Conservation (phyloP, 1,139 yeast species). For the Yamadazyma jaroonii region DNA sequence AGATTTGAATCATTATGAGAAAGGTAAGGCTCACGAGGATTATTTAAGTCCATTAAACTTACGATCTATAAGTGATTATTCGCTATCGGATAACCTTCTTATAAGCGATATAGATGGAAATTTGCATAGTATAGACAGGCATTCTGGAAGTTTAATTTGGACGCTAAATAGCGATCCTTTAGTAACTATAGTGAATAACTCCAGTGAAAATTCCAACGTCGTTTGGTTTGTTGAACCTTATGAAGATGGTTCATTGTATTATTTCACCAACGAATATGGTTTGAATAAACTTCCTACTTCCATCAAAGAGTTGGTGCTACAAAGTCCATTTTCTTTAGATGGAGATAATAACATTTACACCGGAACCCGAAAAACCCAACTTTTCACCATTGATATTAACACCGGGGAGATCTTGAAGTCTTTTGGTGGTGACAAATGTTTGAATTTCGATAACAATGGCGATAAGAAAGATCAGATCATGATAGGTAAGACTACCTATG, state of each 20-base stretch:
- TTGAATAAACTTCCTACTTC: constrained; percentile 79
- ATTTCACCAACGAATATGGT: constrained; percentile 76
- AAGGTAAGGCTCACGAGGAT: too few relatives aligned
- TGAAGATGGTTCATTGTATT: constrained; percentile 83
- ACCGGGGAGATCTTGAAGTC: constrained; percentile 77
- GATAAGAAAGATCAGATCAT: constrained; percentile 25
- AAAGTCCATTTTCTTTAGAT: constrained; percentile 76
- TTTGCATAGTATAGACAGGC: constrained; percentile 75
- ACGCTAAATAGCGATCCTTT: constrained; percentile 56
- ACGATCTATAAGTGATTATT: constrained; percentile 51
- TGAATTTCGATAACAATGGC: constrained; percentile 13
- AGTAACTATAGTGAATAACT: constrained; percentile 41
- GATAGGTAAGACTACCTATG: constrained; percentile 51
- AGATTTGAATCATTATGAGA: too few relatives aligned
- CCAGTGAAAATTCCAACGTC: constrained; percentile 23
- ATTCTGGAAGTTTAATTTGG: constrained; percentile 80
- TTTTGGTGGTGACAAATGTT: constrained; percentile 52
- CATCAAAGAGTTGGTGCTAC: constrained; percentile 72
- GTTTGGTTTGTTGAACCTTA: constrained; percentile 90
- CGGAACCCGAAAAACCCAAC: constrained; percentile 74
- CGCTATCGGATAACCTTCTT: constrained; percentile 58
- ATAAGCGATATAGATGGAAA: constrained; percentile 89
- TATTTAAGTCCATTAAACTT: constrained; percentile 27
- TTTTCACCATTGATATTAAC: constrained; percentile 69
- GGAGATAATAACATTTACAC: constrained; percentile 91